A percentile compares a stretch with the other conserved stretches of the same genome.
phyloP scores from a whole-genome alignment of 345 rosid species.

The Boechera stricta region DNA sequence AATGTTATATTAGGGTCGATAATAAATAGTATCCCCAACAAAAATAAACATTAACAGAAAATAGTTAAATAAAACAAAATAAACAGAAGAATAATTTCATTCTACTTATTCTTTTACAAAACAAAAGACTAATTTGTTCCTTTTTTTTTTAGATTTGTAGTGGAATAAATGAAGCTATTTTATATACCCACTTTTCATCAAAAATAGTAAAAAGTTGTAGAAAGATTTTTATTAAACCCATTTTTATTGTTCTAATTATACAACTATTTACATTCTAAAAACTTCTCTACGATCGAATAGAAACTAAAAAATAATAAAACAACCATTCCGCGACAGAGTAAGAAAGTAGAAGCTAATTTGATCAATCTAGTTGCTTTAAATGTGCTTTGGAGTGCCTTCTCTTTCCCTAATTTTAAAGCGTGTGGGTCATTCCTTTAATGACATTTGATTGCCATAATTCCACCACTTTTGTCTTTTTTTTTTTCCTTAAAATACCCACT shows the following conservation, averaged over 20 bases:
- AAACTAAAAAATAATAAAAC: not conserved
- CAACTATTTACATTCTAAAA: not conserved
- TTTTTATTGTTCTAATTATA: too few relatives aligned
- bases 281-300: not conserved
- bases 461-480: slow-evolving; percentile 22
- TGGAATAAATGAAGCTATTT: not conserved
- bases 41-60: not conserved
- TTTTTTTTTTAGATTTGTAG: not conserved
- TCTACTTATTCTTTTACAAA: not conserved
- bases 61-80: not conserved
- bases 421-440: slow-evolving; percentile 28
- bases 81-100: not conserved
- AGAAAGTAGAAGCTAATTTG: slow-evolving; percentile 7
- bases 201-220: not conserved
- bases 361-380: slow-evolving; percentile 22
- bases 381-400: slow-evolving; percentile 20
- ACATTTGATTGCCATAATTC: slow-evolving; percentile 40
- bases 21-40: not conserved
- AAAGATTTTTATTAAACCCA: not conserved
- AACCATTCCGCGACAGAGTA: not conserved
- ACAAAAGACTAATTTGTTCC: not conserved
- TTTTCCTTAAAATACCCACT: slow-evolving; percentile 3
- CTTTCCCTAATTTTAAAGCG: slow-evolving; percentile 39
- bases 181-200: not conserved
- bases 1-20: too few relatives aligned